A percentile compares a stretch with the other conserved stretches of the same genome.
Conservation (phyloP, 495 filamentous ascomycete genomes). For the Talaromyces borbonicus region DNA sequence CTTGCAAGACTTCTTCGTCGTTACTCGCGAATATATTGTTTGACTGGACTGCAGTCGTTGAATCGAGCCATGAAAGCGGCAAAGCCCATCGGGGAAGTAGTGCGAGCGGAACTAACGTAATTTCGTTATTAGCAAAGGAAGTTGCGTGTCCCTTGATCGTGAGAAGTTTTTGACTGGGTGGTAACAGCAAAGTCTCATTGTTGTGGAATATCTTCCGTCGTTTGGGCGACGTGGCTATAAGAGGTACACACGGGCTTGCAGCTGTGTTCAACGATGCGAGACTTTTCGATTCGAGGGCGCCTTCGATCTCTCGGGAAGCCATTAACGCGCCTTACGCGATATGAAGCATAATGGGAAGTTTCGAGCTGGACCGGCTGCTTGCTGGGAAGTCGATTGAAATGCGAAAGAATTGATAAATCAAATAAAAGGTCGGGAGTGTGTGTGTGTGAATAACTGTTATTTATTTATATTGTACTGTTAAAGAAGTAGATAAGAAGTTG, state of each 20-base stretch:
- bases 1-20: slow-evolving; percentile 53
- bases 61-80: slow-evolving; percentile 51
- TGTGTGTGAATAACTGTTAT: no score
- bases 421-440: not conserved
- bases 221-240: slow-evolving; percentile 19
- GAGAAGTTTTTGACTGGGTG: slow-evolving; percentile 15
- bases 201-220: slow-evolving; percentile 25
- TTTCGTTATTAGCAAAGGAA: slow-evolving; percentile 45
- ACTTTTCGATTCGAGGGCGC: slow-evolving; percentile 27
- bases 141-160: slow-evolving; percentile 41
- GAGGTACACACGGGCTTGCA: slow-evolving; percentile 10
- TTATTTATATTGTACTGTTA: no score
- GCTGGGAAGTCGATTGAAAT: not conserved
- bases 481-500: not conserved
- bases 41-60: slow-evolving; percentile 39
- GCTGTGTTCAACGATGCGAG: slow-evolving; percentile 24
- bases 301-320: slow-evolving; percentile 24
- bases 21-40: slow-evolving; percentile 47
- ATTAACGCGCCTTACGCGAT: slow-evolving; percentile 5
- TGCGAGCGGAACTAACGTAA: slow-evolving; percentile 49
- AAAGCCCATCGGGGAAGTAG: slow-evolving; percentile 51
- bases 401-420: not conserved
- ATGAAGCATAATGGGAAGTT: not conserved
- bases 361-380: not conserved
- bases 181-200: slow-evolving; percentile 15